Evolutionary conservation across 257 asterid species (phyloP), one percentile per base, ranked within the genome.

Genomic region (Solanum etuberosum): DNA sequence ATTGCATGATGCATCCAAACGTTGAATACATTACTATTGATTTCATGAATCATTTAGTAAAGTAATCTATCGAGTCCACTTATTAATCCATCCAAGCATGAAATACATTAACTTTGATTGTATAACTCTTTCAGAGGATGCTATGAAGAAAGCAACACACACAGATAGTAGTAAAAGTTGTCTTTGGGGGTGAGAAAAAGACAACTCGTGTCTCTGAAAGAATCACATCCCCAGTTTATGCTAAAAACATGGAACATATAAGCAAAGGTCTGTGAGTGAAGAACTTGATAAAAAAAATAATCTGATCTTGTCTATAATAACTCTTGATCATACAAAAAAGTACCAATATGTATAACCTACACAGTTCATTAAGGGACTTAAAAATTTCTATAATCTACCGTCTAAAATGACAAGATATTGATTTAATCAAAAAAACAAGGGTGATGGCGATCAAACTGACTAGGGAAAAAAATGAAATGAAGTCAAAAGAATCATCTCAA

Each of bases 401-500:
- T 48, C 88, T 90, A 16, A 29, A 71, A 83, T 86, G 85, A 74
- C 80, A 51, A 63, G 31, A 46, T 61, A 71, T 27, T 31, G 80
- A 85, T 51, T 87, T 78, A 87, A 43, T 73, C 83, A 42, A 63
- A 25, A 42, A 43, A 77, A 4, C 32, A 23, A 34, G 85, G 86
- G 74, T 85, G 59, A 87, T 63, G 76, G 48, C 83, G 83, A 89
- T 76, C 85, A 89, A 87, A 89, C 72, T 54, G 84, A 70, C 37
- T 42, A 86, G 38, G 23, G 2, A 83, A 85, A 38, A 68, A 73
- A 85, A 89, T 86, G 71, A 74, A 86, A 85, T 43, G 51, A 86
- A 85, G 83, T 83, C 81, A 86, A 92, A 93, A 92, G 86, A 89
- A 91, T 89, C 86, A 84, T 87, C 89, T 91, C 90, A 78, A 88